Conservation (phyloP, 2,329 filamentous ascomycete genomes). For the Alternaria solani region DNA sequence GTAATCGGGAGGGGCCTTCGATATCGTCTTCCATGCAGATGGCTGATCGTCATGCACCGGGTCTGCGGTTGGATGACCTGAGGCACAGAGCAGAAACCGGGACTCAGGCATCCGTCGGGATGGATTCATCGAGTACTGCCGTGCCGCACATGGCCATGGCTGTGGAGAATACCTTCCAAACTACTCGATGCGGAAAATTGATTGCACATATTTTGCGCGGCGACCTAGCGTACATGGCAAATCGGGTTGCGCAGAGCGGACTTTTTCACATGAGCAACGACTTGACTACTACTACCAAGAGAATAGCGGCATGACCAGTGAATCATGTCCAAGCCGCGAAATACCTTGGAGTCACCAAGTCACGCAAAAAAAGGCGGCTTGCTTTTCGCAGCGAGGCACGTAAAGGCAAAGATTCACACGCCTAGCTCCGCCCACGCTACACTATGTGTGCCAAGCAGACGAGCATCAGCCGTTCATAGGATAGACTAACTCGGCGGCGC, state of each 20-base stretch:
- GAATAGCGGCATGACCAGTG: constrained; percentile 20
- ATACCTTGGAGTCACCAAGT: background rate
- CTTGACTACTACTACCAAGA: background rate
- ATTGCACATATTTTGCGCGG: constrained; percentile 6
- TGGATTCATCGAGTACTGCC: constrained; percentile 13
- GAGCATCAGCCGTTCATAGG: constrained; percentile 27
- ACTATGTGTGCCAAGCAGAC: constrained; percentile 25
- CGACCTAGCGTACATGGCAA: background rate
- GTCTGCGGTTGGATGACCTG: constrained; percentile 23
- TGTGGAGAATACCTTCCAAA: constrained; percentile 13
- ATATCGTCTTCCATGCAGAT: constrained; percentile 25
- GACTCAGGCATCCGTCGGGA: constrained; percentile 46
- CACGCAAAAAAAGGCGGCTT: background rate
- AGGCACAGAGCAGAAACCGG: constrained; percentile 40
- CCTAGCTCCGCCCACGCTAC: constrained; percentile 16
- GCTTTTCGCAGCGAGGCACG: constrained; percentile 25
- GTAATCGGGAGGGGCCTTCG: constrained; percentile 20
- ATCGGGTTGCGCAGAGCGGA: background rate
- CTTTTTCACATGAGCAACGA: background rate
- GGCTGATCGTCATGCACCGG: constrained; percentile 16
- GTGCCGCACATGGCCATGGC: constrained; percentile 13
- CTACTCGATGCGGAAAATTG: constrained; percentile 6
- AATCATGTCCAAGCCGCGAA: background rate
- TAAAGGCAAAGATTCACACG: constrained; percentile 23
- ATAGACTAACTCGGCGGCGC: constrained; percentile 18